phyloP scores from a whole-genome alignment of 2,329 filamentous ascomycete species.

The Colletotrichum liaoningense region DNA sequence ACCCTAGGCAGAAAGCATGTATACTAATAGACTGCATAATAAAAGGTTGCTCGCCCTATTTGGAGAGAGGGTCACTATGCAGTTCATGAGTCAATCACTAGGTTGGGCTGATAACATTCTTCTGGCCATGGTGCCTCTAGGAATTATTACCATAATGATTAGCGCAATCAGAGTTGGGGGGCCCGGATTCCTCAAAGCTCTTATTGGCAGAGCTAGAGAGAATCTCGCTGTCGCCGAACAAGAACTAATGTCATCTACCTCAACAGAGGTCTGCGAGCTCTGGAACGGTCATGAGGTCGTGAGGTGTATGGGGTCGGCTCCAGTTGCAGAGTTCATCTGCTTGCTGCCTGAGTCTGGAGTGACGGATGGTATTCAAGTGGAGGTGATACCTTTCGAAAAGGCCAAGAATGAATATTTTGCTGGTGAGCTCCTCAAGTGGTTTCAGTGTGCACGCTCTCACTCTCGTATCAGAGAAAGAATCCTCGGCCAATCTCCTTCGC shows the following conservation, averaged over 20 bases:
- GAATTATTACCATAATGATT: conserved; percentile 52
- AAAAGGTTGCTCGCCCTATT: conserved; percentile 47
- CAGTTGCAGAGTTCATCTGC: not conserved
- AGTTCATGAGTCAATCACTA: conserved; percentile 50
- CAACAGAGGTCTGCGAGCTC: conserved; percentile 51
- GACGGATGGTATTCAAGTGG: not conserved
- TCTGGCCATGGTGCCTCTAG: conserved; percentile 49
- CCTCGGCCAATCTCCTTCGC: no score
- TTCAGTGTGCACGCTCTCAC: no score
- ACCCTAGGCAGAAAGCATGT: no score
- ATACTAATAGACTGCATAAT: no score
- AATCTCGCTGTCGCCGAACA: conserved; percentile 46
- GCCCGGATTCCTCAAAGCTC: conserved; percentile 44
- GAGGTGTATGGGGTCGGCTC: not conserved
- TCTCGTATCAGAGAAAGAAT: no score
- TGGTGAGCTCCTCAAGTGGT: no score
- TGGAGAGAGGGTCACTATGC: conserved; percentile 51
- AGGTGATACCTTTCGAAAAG: not conserved
- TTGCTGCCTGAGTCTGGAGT: not conserved
- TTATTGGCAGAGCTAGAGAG: conserved; percentile 53
- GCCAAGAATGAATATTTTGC: not conserved
- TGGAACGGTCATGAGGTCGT: conserved; percentile 39
- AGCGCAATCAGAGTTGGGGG: conserved; percentile 48
- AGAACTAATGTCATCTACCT: conserved; percentile 55
- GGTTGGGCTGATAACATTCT: conserved; percentile 45